Conservation (phyloP, 371 early-diverging fungal genomes). For the Rhizopus sp. region DNA sequence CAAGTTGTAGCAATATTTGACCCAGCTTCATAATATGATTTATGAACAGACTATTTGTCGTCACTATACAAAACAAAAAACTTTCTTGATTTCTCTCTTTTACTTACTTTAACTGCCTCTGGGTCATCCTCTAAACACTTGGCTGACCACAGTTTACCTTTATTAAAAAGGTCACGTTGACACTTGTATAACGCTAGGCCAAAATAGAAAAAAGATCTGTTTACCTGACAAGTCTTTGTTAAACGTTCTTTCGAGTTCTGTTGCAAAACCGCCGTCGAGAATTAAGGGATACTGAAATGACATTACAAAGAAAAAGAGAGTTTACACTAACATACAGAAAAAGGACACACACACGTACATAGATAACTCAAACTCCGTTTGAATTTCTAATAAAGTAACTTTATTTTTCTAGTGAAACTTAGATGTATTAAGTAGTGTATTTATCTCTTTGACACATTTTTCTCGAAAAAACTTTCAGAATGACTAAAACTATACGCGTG, state of each 20-base stretch:
- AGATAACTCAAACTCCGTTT: too few species aligned
- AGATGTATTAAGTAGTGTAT: too few species aligned
- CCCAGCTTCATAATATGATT: constrained; percentile 49
- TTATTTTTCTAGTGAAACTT: too few species aligned
- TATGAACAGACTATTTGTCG: constrained; percentile 37
- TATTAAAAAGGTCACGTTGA: neutral
- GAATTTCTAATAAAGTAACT: too few species aligned
- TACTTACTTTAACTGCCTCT: constrained; percentile 42
- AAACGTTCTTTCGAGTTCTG: constrained; percentile 43
- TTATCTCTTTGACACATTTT: too few species aligned
- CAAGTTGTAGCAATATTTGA: constrained; percentile 51
- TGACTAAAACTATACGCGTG: too few species aligned
- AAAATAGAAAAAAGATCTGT: neutral
- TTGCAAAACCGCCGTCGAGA: constrained; percentile 58
- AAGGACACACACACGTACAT: too few species aligned
- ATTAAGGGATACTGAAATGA: constrained; percentile 36
- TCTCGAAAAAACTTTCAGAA: too few species aligned
- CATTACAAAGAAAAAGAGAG: constrained; percentile 8
- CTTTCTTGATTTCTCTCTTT: neutral
- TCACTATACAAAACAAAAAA: neutral
- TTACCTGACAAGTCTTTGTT: constrained; percentile 43
- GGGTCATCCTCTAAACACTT: constrained; percentile 46
- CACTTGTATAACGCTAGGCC: neutral
- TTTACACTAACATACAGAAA: too few species aligned
- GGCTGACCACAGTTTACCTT: constrained; percentile 54